These are phyloP conservation scores for Colletotrichum theobromicola DNA, from an alignment of 2,329 filamentous ascomycete species.

Conservation along the genomic window DNA sequence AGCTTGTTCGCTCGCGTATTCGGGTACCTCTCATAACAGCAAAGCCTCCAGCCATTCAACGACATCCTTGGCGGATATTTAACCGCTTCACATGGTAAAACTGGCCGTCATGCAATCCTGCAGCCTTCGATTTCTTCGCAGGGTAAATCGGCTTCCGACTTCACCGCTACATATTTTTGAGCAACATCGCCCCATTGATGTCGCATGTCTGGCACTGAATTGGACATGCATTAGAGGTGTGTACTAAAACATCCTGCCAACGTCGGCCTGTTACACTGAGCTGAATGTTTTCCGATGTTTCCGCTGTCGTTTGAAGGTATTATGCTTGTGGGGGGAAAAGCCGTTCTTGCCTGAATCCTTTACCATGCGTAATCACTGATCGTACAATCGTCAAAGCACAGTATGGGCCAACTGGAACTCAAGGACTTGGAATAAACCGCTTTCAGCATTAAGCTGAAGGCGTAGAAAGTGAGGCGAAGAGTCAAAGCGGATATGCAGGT, in stretches of 20 bases:
- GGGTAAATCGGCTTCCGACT: neutral
- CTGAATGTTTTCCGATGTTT: neutral
- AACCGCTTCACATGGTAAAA: neutral
- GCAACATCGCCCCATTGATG: neutral
- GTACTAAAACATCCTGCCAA: neutral
- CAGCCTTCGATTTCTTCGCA: neutral
- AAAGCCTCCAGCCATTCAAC: neutral
- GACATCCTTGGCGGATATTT: neutral
- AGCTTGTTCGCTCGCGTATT: neutral
- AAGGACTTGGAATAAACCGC: neutral
- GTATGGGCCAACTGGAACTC: too few species aligned
- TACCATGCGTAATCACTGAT: neutral
- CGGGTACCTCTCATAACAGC: neutral
- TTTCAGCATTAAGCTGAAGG: neutral
- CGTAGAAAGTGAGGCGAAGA: neutral
- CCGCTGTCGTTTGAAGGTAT: neutral
- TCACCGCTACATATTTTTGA: neutral
- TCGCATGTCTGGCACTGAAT: neutral
- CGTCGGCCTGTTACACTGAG: neutral
- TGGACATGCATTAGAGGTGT: neutral
- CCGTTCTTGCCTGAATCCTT: neutral
- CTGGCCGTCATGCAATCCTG: neutral
- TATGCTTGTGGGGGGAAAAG: neutral
- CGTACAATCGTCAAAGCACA: neutral
- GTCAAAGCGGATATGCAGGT: conserved; percentile 5